Conservation (phyloP, 116 monocot genomes). For the Papilionanthe hybrid region DNA sequence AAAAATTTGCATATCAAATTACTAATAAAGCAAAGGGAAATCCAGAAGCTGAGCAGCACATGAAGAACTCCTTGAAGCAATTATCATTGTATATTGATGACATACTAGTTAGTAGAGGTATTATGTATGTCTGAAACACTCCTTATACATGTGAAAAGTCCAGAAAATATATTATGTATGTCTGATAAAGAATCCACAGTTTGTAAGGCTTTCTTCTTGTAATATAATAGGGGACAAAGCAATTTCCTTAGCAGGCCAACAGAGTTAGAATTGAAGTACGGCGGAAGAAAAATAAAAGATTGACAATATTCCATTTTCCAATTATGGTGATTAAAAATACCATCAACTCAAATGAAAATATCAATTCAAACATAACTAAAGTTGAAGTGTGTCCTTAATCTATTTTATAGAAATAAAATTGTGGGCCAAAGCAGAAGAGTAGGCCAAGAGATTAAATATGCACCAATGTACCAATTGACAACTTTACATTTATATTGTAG, state of each 20-base stretch:
- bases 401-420: neutral
- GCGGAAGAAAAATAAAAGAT: neutral
- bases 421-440: no score
- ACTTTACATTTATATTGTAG: no score
- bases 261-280: neutral
- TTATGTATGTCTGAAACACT: neutral
- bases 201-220: neutral
- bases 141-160: neutral
- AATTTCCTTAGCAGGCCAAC: neutral
- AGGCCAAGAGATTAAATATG: no score
- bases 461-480: no score
- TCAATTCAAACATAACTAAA: neutral
- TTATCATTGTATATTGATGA: no score
- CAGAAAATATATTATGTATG: neutral
- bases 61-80: no score
- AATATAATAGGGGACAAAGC: neutral
- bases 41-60: no score
- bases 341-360: neutral
- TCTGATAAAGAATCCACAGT: neutral
- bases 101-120: no score
- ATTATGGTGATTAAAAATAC: neutral
- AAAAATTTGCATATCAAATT: no score
- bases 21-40: no score
- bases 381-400: neutral
- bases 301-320: neutral